A percentile compares a stretch with the other conserved stretches of the same genome.
Evolutionary conservation across 176 grass and related monocot genomes (phyloP).

Genomic region (Oryza glaberrima): DNA sequence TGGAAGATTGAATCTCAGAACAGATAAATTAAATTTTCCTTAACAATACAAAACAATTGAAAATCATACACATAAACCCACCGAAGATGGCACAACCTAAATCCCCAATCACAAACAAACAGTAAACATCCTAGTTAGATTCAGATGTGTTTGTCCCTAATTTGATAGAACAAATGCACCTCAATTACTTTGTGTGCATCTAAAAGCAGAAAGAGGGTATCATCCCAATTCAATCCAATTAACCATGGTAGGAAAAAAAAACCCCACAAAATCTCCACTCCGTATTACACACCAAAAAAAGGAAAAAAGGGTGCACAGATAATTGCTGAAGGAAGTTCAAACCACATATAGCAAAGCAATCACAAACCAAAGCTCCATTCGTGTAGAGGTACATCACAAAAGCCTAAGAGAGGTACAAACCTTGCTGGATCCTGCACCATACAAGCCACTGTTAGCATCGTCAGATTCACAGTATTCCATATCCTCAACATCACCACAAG

Average conservation of each 20-base stretch:
- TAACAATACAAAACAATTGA: no score
- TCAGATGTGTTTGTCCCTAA: neutral
- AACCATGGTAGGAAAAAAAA: neutral
- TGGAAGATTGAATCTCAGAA: no score
- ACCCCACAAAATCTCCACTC: no score
- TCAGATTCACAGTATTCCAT: conserved; percentile 27
- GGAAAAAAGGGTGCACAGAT: neutral
- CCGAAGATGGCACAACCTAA: no score
- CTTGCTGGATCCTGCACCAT: conserved; percentile 35
- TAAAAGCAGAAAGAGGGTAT: neutral
- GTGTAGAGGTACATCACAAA: neutral
- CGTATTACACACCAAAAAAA: no score
- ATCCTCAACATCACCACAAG: no score
- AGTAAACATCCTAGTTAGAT: no score
- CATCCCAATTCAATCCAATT: neutral
- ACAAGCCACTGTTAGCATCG: conserved; percentile 40
- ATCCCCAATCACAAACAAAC: no score
- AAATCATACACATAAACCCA: no score
- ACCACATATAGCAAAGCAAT: neutral
- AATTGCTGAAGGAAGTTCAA: neutral
- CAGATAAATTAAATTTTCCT: no score
- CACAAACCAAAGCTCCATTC: neutral
- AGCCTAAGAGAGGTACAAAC: neutral
- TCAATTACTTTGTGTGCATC: neutral
- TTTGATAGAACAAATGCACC: conserved; percentile 4